These are phyloP conservation scores for Scytalidium sp. DNA, from an alignment of 2,329 filamentous ascomycete genomes.

Conservation along the genomic window DNA sequence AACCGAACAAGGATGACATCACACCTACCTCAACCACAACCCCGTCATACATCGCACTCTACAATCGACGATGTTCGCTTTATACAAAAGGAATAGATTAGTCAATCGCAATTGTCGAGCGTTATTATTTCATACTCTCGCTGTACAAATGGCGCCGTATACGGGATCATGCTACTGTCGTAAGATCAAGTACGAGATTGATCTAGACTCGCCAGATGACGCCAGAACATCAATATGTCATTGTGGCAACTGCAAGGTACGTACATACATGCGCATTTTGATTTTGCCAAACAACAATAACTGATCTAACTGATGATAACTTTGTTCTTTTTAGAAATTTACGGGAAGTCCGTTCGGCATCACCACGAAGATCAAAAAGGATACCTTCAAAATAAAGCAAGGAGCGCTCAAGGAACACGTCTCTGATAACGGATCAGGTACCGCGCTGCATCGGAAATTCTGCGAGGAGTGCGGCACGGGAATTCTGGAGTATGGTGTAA, in stretches of 20 bases:
- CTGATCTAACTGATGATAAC: slow-evolving; percentile 1
- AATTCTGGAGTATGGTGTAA: slow-evolving; percentile 49
- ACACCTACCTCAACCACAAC: too few relatives aligned
- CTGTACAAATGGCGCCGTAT: not conserved
- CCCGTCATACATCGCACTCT: too few relatives aligned
- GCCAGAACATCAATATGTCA: slow-evolving; percentile 51
- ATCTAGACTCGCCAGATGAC: slow-evolving; percentile 39
- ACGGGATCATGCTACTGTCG: slow-evolving; percentile 46
- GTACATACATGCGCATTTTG: slow-evolving; percentile 4
- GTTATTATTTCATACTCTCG: not conserved
- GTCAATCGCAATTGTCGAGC: too few relatives aligned
- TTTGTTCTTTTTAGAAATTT: slow-evolving; percentile 37
- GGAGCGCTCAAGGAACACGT: slow-evolving; percentile 41
- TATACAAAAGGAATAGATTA: too few relatives aligned
- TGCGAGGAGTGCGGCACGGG: slow-evolving; percentile 48
- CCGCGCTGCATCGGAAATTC: slow-evolving; percentile 46
- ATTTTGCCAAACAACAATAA: not conserved
- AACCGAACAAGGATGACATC: too few relatives aligned
- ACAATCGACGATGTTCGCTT: too few relatives aligned
- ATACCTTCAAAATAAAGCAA: slow-evolving; percentile 36
- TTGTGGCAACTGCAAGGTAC: slow-evolving; percentile 48
- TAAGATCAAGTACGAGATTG: slow-evolving; percentile 42
- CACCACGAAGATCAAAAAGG: slow-evolving; percentile 46
- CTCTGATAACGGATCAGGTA: slow-evolving; percentile 47
- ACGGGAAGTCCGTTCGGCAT: slow-evolving; percentile 49